phyloP scores from a whole-genome alignment of 257 asterid species.

The Echites panduratus region DNA sequence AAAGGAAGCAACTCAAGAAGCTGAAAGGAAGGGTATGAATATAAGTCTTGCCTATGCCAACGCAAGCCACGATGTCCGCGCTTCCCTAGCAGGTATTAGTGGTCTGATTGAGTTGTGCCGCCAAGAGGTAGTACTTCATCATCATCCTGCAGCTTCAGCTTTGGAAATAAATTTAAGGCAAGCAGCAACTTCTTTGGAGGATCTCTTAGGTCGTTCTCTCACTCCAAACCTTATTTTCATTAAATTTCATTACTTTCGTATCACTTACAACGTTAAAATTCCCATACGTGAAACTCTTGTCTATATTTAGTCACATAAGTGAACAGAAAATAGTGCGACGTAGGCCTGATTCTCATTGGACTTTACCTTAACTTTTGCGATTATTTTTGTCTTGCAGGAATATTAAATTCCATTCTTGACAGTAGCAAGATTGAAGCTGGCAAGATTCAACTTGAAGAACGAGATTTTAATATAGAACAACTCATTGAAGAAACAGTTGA shows the following conservation, averaged over 20 bases:
- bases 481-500: conserved; percentile 64
- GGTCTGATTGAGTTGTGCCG: conserved; percentile 48
- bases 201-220: conserved; percentile 43
- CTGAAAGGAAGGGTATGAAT: conserved; percentile 63
- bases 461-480: conserved; percentile 49
- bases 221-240: not conserved
- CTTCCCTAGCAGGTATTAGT: conserved; percentile 49
- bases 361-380: no score
- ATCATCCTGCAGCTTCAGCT: conserved; percentile 24
- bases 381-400: conserved; percentile 26
- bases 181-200: conserved; percentile 39
- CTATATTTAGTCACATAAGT: no score
- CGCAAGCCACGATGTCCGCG: conserved; percentile 83
- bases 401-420: conserved; percentile 66
- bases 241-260: no score
- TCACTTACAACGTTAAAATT: no score
- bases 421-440: conserved; percentile 67
- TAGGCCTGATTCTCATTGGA: no score
- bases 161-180: conserved; percentile 33
- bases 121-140: conserved; percentile 5
- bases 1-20: conserved; percentile 72
- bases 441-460: conserved; percentile 54
- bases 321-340: no score
- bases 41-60: conserved; percentile 60
- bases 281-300: no score